Percentiles rank a stretch among this genome's conserved stretches.
Conservation (phyloP, 163 green algal species). For the Scenedesmus sp. region DNA sequence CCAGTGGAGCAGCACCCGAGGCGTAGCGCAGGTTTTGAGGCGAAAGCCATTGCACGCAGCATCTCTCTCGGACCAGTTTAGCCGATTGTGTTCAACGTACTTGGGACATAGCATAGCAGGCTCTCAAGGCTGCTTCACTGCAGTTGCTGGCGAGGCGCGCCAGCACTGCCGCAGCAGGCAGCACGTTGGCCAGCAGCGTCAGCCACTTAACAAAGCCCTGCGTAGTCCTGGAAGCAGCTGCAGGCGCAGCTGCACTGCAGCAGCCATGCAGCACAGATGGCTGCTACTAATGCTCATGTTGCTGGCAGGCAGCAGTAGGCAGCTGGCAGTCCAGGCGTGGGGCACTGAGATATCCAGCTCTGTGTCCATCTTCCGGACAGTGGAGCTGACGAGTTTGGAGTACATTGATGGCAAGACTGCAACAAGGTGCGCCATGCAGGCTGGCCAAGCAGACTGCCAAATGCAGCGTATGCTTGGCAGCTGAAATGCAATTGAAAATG, state of each 20-base stretch:
- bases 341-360: conserved; percentile 46
- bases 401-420: conserved; percentile 17
- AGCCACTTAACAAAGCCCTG: not conserved
- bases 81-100: not conserved
- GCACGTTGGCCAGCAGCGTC: not conserved
- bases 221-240: not conserved
- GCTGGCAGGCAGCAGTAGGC: not conserved
- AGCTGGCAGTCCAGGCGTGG: not conserved
- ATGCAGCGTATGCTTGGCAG: too few relatives aligned
- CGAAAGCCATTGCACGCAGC: not conserved
- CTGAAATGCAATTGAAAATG: too few relatives aligned
- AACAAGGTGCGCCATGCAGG: too few relatives aligned
- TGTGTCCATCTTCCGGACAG: conserved; percentile 29
- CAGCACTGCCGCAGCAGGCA: not conserved
- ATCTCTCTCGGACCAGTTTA: not conserved
- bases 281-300: not conserved
- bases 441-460: too few relatives aligned
- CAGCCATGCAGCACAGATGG: not conserved
- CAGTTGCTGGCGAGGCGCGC: not conserved
- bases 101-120: not conserved
- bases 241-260: not conserved
- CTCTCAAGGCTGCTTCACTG: not conserved
- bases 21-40: not conserved
- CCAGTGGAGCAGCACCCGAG: not conserved
- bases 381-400: conserved; percentile 14